Evolutionary conservation across 495 filamentous ascomycete genomes (phyloP), one percentile per base, ranked within the genome.

Genomic region (Trichoderma orchidacearum): DNA sequence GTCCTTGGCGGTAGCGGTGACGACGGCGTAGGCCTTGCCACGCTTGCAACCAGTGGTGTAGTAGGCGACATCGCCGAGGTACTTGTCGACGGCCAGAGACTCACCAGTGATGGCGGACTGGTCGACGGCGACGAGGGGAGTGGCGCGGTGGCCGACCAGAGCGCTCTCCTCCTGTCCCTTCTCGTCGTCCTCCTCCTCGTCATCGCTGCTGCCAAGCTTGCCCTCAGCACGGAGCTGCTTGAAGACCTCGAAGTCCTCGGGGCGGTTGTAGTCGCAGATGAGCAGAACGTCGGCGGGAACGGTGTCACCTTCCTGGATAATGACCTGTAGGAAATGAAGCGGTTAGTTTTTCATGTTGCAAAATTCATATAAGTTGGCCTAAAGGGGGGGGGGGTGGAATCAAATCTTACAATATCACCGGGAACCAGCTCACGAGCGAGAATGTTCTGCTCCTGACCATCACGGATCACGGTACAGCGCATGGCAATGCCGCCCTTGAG

Each of bases 81-180:
- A 80, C 74, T 92, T 95, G 70, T 91, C 86, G 56, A 93, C 89
- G 58, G 90, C 89, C 55, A 95, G 82, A 63, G 90, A 95, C 73
- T 96, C 90, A 58, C 90, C 90, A 30, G 90, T 95, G 64, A 96
- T 87, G 59, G 86, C 80, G 57, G 90, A 95, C 73, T 95, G 90
- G 70, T 96, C 90, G 59, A 96, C 83, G 65, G 93, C 88, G 48
- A 96, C 79, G 74, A 85, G 85, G 55, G 86, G 21, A 30, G 32
- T 35, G 51, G 30, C 41, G 27, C 27, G 28, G 31, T 60, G 55
- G 30, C 18, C 9, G 9, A 31, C 52, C 56, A 54, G 23, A 27
- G 11, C 36, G 51, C 55, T 52, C 15, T 51, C 51, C 32, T 53
- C 32, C 2, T 35, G 31, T 15, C 50, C 51, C 15, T 54, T 28